Evolutionary conservation across 2,329 filamentous ascomycete species (phyloP), one percentile per base, ranked within the genome.

Genomic region (Laburnicola sp.): DNA sequence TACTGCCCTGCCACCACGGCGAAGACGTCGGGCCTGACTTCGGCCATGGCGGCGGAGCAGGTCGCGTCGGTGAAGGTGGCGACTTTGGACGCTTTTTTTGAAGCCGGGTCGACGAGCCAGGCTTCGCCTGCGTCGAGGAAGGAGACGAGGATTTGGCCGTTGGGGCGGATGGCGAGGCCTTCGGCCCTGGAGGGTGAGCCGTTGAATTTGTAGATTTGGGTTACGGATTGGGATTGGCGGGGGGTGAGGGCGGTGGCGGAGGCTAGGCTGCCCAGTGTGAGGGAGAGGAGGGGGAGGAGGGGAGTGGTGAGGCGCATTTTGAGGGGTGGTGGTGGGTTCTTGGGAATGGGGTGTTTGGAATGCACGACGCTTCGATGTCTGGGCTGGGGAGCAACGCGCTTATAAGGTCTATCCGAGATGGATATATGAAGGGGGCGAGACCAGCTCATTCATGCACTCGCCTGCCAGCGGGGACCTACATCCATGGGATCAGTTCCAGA

Each of bases 11-110:
- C 59, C 10, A 60, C 54, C 11, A 59, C 57, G n/a, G 53, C 57
- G 32, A 61, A 63, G 10, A 63, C 50, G 43, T 63, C 60, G 8
- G 60, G 58, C 4, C 50, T 38, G 32, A 60, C 53, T 37, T 63
- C 58, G 8, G 53, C 43, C 25, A 63, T 63, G 8, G 49, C 60
- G 11, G 47, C 54, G 3, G 53, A 50, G 44, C 60, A 56, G 2
- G 53, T 57, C 1, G 60, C 50, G 23, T 54, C 58, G 6, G 53
- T 41, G 37, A 62, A 54, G 1, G 54, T 51, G 4, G 46, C 53
- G 16, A 60, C 21, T 27, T 59, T 61, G 22, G 52, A 30, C 2
- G 54, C 50, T 7, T 51, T 56, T 34, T 61, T 57, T 7, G 52
- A 53, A 3, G 54, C 47, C 3, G 58, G 54, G 32, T 63, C 57